Percentiles rank a stretch among this genome's conserved stretches.
These are phyloP conservation scores for Boletellus ananas DNA, from an alignment of 768 basidiomycete genomes.

Conservation along the genomic window DNA sequence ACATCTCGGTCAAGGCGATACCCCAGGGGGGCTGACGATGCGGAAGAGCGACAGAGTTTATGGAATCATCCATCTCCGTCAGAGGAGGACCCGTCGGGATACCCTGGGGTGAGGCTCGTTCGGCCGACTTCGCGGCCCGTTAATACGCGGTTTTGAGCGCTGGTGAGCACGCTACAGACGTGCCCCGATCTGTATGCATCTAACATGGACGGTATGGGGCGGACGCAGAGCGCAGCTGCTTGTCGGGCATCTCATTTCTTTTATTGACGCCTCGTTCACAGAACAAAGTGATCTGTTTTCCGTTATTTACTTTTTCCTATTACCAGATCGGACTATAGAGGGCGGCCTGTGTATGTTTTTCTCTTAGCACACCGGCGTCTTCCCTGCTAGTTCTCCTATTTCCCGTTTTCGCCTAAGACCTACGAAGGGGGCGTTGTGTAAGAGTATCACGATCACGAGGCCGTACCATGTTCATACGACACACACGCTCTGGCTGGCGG, in stretches of 20 bases:
- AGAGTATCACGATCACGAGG: too few species aligned
- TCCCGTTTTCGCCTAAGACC: too few species aligned
- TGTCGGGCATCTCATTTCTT: not conserved
- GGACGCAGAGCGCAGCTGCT: not conserved
- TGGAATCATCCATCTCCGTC: constrained; percentile 37
- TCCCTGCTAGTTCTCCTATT: too few species aligned
- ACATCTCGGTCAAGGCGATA: constrained; percentile 48
- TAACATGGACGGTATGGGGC: not conserved
- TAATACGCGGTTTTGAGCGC: constrained; percentile 19
- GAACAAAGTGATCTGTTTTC: not conserved
- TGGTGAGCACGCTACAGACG: not conserved
- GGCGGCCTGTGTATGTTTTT: too few species aligned
- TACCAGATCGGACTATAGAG: not conserved
- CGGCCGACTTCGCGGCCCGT: constrained; percentile 20
- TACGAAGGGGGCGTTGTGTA: too few species aligned
- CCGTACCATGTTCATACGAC: too few species aligned
- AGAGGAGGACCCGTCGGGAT: constrained; percentile 16
- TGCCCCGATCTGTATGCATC: not conserved
- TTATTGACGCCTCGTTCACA: not conserved
- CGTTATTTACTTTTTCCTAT: not conserved
- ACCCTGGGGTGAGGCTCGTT: constrained; percentile 40
- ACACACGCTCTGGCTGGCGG: too few species aligned
- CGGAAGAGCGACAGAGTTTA: constrained; percentile 58
- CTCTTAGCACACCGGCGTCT: too few species aligned
- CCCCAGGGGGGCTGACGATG: constrained; percentile 48